Conservation (phyloP, 441 rosid genomes). For the Biscutella auriculata region DNA sequence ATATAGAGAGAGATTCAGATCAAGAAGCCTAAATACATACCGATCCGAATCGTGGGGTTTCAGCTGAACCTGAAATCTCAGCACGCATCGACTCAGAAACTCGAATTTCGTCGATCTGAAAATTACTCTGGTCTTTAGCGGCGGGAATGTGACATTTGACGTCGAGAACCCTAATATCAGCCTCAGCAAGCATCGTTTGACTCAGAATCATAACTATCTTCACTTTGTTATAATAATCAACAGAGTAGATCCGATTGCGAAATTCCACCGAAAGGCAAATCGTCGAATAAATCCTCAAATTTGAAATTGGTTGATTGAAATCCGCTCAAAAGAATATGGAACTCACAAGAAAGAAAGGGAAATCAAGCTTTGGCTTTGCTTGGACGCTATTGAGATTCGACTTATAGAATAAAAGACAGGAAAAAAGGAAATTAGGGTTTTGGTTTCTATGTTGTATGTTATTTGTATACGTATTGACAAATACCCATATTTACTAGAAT, state of each 20-base stretch:
- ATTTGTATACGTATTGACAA: neutral
- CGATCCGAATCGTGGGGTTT: slow-evolving; percentile 24
- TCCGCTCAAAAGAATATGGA: slow-evolving; percentile 15
- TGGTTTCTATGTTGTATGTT: slow-evolving; percentile 18
- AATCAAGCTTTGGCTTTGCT: too few relatives aligned
- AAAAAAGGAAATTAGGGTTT: slow-evolving; percentile 15
- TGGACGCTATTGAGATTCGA: too few relatives aligned
- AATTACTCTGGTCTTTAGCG: slow-evolving; percentile 26
- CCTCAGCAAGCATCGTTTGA: slow-evolving; percentile 42
- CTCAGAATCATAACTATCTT: slow-evolving; percentile 29
- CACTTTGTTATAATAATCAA: neutral
- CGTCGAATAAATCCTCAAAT: neutral
- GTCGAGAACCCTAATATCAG: slow-evolving; percentile 41
- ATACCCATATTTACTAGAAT: neutral
- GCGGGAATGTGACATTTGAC: slow-evolving; percentile 39
- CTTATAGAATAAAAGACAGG: too few relatives aligned
- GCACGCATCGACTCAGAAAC: slow-evolving; percentile 29
- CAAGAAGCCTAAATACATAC: slow-evolving; percentile 11
- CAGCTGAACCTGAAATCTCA: slow-evolving; percentile 19
- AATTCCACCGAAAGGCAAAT: neutral
- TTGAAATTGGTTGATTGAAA: slow-evolving; percentile 5
- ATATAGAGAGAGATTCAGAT: neutral
- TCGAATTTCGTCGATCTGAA: slow-evolving; percentile 31
- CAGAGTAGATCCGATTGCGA: slow-evolving; percentile 11
- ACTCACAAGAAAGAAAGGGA: too few relatives aligned